Evolutionary conservation across 331 rosid species (phyloP), one percentile per base, ranked within the genome.

Genomic region (Cydonia oblonga): DNA sequence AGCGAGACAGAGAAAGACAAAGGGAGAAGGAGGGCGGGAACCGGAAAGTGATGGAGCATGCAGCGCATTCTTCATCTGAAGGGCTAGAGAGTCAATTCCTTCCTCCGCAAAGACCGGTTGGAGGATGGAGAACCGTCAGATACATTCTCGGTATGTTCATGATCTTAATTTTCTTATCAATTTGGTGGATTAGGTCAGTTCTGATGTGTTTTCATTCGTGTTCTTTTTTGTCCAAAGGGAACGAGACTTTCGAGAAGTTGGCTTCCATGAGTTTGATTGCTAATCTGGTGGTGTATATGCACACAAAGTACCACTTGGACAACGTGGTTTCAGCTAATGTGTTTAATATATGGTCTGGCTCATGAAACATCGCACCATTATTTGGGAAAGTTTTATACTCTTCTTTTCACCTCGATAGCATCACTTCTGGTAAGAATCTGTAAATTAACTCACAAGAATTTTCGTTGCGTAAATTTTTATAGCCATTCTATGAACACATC

Each of bases 181-280:
- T 16, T 1, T 2, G 20, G 20, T 16, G 54, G 20, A 49, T 20
- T 42, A 30, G 23, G 2, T 24, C 64, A 30, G 5, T 24, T 30
- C 66, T 5, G 20, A 33, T 23, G 11, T 5, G 20, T 28, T 56
- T 23, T 25, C 2, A 3, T 49, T 63, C 7, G 32, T 54, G 10
- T 49, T 33, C 30, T 3, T 8, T 58, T 49, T 49, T 16, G 54
- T 49, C 54, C 54, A 2, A 68, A 88, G 95, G 80, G 22, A 90
- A 84, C 16, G 89, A 90, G 85, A 84, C 96, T 18, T 88, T 88
- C 12, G 90, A 90, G 88, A 90, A 88, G 74, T 33, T 90, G 87
- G 95, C 92, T 12, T 75, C 90, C 5, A 85, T 87, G 95, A 78
- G 96, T 62, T 72, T 88, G 86, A 73, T 87, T 40, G 84, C 82